These are phyloP conservation scores for Apiospora koreana DNA, from an alignment of 2,329 filamentous ascomycete species.

Conservation along the genomic window DNA sequence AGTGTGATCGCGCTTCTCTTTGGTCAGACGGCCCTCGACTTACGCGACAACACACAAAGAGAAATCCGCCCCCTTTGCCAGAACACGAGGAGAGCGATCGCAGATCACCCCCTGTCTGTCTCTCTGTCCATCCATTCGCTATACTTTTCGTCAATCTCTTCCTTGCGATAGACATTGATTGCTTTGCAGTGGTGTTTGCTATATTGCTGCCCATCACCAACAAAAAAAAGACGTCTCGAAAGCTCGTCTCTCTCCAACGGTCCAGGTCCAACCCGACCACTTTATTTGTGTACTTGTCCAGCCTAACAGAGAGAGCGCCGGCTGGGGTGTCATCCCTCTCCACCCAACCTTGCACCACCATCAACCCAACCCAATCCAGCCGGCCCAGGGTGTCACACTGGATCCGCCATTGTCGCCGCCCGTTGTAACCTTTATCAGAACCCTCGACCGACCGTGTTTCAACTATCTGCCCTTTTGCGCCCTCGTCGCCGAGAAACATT, in stretches of 20 bases:
- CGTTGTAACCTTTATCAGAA: conserved; percentile 12
- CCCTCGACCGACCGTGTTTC: conserved; percentile 13
- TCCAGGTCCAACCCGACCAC: background rate
- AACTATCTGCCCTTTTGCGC: conserved; percentile 8
- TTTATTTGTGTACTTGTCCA: conserved; percentile 1
- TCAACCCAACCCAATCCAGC: conserved; percentile 3
- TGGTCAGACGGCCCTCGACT: background rate
- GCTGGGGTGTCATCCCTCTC: conserved; percentile 8
- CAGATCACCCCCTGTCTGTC: background rate
- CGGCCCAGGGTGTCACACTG: conserved; percentile 7
- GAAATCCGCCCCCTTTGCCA: conserved; percentile 1
- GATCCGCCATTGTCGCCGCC: conserved; percentile 13
- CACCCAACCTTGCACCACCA: conserved; percentile 10
- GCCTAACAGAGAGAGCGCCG: background rate
- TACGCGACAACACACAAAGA: conserved; percentile 1
- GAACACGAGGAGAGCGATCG: background rate
- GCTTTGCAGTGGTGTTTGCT: background rate
- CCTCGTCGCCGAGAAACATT: conserved; percentile 7
- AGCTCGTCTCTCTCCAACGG: background rate
- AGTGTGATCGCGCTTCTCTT: background rate
- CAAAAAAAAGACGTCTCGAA: too few species aligned
- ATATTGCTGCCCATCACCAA: background rate
- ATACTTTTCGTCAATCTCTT: background rate
- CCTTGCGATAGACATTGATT: background rate
- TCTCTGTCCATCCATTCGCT: background rate